Base-by-base conservation (phyloP, 495 filamentous ascomycete genomes). In the Xylaria grammica region DNA sequence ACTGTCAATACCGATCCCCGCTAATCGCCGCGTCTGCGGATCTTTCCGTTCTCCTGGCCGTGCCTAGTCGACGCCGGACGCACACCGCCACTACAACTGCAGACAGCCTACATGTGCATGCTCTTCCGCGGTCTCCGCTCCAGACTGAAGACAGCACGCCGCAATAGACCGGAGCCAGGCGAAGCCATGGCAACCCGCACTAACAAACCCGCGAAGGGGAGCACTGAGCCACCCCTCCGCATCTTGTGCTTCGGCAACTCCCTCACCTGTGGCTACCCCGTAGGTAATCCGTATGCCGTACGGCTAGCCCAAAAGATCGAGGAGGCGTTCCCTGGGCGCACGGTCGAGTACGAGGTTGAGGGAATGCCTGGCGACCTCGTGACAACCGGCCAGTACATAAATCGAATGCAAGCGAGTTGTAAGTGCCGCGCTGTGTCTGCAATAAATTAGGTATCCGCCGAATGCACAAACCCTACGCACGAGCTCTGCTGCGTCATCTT, bases 181-280 rank as follows among this genome's bases (percentile, higher is more conserved):
- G 5, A 3, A 6, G 45, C n/a, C 36, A 62, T 62, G 59, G 36
- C 59, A 11, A 30, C 29, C 19, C 44, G 29, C 26, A 24, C 49
- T 1, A 50, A 24, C 44, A 36, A 30, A 38, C 4, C 60, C 46
- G 4, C 60, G 20, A 51, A 22, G 20, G 13, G 24, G 27, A 36
- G 34, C 36, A n/a, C 29, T 36, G 60, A 55, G 42, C 50, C 60
- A 27, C 62, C 73, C 30, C 72, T 84, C 8, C 75, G 77, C 32
- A 81, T 90, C 40, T 80, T 90, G 26, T 89, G 86, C 76, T 87
- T 90, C 69, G 88, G 88, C 72, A 78, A 88, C 74, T 87, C 84
- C 45, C 81, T 90, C 26, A 89, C 87, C 10, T 76, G 76, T 13
- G 88, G 88, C 29, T 88, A 77, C 75, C 75, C 81, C 22, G 42